Evolutionary conservation across 495 filamentous ascomycete species (phyloP).

Genomic region (Pyrenula aspistea): DNA sequence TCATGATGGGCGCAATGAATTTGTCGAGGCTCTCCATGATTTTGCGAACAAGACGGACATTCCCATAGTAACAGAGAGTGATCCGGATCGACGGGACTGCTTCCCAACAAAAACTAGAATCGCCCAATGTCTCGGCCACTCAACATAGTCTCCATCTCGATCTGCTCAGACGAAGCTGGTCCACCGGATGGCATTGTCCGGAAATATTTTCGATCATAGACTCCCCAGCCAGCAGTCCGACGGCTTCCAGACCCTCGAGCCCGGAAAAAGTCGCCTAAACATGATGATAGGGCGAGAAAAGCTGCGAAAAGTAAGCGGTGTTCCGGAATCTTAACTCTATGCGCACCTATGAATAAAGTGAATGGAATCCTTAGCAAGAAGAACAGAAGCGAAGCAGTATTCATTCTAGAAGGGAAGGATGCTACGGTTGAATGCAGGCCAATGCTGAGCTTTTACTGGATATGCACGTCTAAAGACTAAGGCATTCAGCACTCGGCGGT

Average conservation of each 20-base stretch:
- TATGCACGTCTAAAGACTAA: too few species aligned
- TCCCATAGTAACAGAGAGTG: too few species aligned
- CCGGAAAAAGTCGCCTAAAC: slow-evolving; percentile 42
- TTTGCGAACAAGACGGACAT: too few species aligned
- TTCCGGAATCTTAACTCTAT: neutral
- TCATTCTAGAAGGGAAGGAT: too few species aligned
- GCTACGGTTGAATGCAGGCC: too few species aligned
- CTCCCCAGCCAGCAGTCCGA: slow-evolving; percentile 17
- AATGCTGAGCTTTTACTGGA: too few species aligned
- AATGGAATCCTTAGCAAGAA: slow-evolving; percentile 37
- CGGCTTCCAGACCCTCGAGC: slow-evolving; percentile 16
- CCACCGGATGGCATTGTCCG: slow-evolving; percentile 40
- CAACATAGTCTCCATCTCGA: slow-evolving; percentile 51
- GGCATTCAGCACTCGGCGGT: too few species aligned
- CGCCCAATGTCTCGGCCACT: slow-evolving; percentile 30
- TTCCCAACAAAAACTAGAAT: slow-evolving; percentile 2
- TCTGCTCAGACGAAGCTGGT: slow-evolving; percentile 47
- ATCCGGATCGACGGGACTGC: too few species aligned
- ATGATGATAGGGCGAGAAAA: slow-evolving; percentile 48
- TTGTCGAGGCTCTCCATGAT: too few species aligned
- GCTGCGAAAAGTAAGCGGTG: slow-evolving; percentile 13
- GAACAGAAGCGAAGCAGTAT: slow-evolving; percentile 34
- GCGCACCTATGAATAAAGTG: slow-evolving; percentile 34
- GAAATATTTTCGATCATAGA: slow-evolving; percentile 43
- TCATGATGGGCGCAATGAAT: neutral